Conservation (phyloP, 306 rosid genomes). For the Corylus americana region DNA sequence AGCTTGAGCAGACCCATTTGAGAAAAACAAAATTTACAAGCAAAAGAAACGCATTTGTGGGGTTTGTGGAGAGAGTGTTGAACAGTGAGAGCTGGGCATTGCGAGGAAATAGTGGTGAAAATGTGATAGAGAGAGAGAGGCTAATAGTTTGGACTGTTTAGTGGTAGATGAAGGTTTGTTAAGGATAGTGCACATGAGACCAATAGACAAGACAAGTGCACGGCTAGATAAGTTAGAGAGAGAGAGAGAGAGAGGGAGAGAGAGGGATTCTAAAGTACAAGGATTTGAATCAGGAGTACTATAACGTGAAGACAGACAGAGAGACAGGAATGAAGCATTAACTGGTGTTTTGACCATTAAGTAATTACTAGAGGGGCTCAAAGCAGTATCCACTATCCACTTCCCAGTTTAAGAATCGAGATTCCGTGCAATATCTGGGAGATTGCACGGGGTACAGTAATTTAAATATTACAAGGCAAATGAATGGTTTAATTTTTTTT, state of each 20-base stretch:
- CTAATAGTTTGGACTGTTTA: slow-evolving; percentile 24
- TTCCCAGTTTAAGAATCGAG: too few relatives aligned
- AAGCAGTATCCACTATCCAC: background rate
- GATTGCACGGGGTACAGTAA: too few relatives aligned
- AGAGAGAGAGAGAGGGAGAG: slow-evolving; percentile 10
- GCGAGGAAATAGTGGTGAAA: slow-evolving; percentile 4
- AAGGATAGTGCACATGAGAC: slow-evolving; percentile 44
- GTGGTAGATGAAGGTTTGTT: slow-evolving; percentile 50
- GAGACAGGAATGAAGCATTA: slow-evolving; percentile 15
- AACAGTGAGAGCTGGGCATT: slow-evolving; percentile 24
- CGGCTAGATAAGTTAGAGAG: slow-evolving; percentile 24
- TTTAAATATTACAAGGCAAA: too few relatives aligned
- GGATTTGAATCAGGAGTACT: background rate
- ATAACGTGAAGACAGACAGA: slow-evolving; percentile 6
- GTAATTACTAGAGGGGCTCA: background rate
- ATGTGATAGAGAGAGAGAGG: slow-evolving; percentile 18
- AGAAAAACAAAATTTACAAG: slow-evolving; percentile 26
- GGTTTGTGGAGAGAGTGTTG: slow-evolving; percentile 20
- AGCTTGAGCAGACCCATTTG: slow-evolving; percentile 53
- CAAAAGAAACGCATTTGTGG: slow-evolving; percentile 32
- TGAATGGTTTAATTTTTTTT: too few relatives aligned
- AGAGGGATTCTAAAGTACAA: background rate
- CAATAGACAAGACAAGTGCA: slow-evolving; percentile 31
- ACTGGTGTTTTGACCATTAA: background rate
- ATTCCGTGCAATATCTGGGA: too few relatives aligned